phyloP scores from a whole-genome alignment of 441 rosid genomes.

The Omphalea diandra region DNA sequence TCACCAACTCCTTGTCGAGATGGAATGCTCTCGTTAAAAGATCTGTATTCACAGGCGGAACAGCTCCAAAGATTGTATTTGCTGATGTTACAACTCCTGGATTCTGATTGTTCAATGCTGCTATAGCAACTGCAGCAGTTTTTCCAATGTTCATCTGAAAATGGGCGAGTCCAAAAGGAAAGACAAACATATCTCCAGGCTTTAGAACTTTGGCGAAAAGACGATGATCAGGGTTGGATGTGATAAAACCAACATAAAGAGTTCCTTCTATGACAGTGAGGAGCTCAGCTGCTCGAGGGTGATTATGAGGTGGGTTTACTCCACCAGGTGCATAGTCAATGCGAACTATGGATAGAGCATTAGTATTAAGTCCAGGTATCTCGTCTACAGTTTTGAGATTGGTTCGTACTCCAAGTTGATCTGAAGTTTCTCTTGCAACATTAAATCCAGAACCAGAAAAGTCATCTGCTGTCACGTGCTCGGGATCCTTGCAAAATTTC shows the following conservation, averaged over 20 bases:
- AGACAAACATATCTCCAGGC: slow-evolving; percentile 12
- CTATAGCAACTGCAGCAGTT: neutral
- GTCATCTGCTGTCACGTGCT: too few relatives aligned
- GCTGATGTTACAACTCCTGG: slow-evolving; percentile 13
- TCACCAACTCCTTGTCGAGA: too few relatives aligned
- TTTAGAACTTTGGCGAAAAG: slow-evolving; percentile 9
- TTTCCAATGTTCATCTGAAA: slow-evolving; percentile 14
- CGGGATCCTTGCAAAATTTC: too few relatives aligned
- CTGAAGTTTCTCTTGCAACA: too few relatives aligned
- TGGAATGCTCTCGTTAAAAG: neutral
- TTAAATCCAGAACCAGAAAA: too few relatives aligned
- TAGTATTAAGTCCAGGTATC: too few relatives aligned
- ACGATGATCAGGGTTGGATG: slow-evolving; percentile 15
- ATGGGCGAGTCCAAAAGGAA: slow-evolving; percentile 17
- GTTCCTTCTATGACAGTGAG: neutral
- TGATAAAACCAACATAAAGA: neutral
- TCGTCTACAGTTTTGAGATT: too few relatives aligned
- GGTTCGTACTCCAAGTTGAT: too few relatives aligned
- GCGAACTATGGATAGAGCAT: too few relatives aligned
- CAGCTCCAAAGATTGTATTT: slow-evolving; percentile 6
- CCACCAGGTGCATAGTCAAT: too few relatives aligned
- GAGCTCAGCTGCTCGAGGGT: neutral
- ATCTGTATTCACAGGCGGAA: neutral
- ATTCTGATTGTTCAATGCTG: slow-evolving; percentile 7
- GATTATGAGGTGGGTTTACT: neutral